phyloP scores from a whole-genome alignment of 768 basidiomycete genomes.

The Mycena albidolilacea region DNA sequence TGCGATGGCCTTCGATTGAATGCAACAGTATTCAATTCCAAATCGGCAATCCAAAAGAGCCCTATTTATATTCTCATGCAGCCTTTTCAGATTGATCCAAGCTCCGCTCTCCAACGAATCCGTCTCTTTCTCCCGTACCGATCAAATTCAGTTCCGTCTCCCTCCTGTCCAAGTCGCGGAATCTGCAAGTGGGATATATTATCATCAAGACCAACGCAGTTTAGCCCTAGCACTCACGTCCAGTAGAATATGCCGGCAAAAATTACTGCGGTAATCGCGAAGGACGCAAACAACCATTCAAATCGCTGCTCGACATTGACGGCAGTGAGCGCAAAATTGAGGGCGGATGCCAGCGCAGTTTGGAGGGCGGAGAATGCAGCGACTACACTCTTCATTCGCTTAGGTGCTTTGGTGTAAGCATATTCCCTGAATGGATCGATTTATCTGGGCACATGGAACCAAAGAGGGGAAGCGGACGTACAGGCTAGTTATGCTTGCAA shows the following conservation, averaged over 20 bases:
- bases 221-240: slow-evolving; percentile 47
- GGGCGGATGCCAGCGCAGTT: slow-evolving; percentile 62
- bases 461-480: not conserved
- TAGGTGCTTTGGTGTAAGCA: slow-evolving; percentile 68
- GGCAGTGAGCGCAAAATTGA: slow-evolving; percentile 63
- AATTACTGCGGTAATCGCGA: slow-evolving; percentile 60
- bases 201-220: slow-evolving; percentile 50
- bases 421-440: slow-evolving; percentile 46
- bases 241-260: slow-evolving; percentile 65
- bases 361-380: slow-evolving; percentile 69
- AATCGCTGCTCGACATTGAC: slow-evolving; percentile 64
- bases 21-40: too few species aligned
- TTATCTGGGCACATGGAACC: too few species aligned
- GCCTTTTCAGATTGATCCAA: slow-evolving; percentile 20
- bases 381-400: slow-evolving; percentile 75
- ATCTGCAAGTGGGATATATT: slow-evolving; percentile 50
- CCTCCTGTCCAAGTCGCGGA: slow-evolving; percentile 62
- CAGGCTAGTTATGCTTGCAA: slow-evolving; percentile 72
- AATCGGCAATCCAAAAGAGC: too few species aligned
- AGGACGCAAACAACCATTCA: slow-evolving; percentile 64
- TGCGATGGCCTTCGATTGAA: too few species aligned
- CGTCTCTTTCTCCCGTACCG: slow-evolving; percentile 56
- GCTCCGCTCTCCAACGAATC: slow-evolving; percentile 52
- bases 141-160: slow-evolving; percentile 64
- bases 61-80: too few species aligned